Evolutionary conservation across 352 stramenopile genomes (phyloP), one percentile per base, ranked within the genome.

Genomic region (Pythium diclinum): DNA sequence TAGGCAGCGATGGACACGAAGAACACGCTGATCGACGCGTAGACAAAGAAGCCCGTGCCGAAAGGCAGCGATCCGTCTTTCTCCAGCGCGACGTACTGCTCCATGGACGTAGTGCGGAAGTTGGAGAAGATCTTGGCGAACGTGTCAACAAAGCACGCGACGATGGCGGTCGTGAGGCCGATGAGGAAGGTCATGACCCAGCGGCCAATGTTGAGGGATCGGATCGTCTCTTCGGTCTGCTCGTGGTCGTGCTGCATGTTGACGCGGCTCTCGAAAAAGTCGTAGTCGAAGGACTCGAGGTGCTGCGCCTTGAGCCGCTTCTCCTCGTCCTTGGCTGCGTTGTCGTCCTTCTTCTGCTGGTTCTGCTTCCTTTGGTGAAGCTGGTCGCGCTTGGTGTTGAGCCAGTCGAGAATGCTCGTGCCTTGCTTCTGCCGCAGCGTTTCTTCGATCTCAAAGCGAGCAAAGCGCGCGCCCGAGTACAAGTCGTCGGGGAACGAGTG

Each of bases 171-270:
- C 51, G 89, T 69, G 2, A 98, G 75, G 0, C 97, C 97, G 46
- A 99, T 97, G 21, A 91, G 69, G 59, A 99, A 94, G 1, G 97
- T 99, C 76, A 99, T 90, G 63, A 95, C 71, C 96, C 96, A 99
- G n/a, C 94, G 84, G 1, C 78, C 79, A 46, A 95, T 84, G 60
- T 92, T 94, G 40, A 95, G 75, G 65, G 84, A 83, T 28, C 81
- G 83, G 57, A 95, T 84, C 2, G 70, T 70, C 23, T 85, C 78
- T 66, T 95, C 87, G 0, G 75, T 88, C 69, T 90, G 81, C 56
- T 93, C 85, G 59, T 93, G 83, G 59, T 95, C 87, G 75, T 94
- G 81, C 71, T 95, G 84, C 74, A 82, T 86, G 73, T 95, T 93
- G 6, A 95, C 86, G 55, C 87, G 73, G 63, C 74, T 87, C 67